A percentile compares a stretch with the other conserved stretches of the same genome.
Evolutionary conservation across 495 filamentous ascomycete genomes (phyloP).

Genomic region (Ascodesmis nigricans): DNA sequence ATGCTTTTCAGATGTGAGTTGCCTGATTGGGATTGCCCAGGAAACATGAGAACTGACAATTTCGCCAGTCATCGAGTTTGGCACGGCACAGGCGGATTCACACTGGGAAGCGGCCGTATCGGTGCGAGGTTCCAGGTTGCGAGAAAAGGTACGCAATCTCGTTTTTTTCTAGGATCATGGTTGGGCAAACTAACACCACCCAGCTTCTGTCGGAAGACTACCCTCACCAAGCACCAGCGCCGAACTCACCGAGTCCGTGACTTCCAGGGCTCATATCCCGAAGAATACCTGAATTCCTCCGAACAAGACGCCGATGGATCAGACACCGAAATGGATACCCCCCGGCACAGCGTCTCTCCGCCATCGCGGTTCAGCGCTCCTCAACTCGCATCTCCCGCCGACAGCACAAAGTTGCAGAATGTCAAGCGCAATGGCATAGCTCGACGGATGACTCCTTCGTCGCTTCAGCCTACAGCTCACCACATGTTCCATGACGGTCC

Average conservation of each 20-base stretch:
- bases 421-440: too few relatives aligned
- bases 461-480: too few relatives aligned
- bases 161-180: neutral
- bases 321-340: slow-evolving; percentile 34
- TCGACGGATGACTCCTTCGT: too few relatives aligned
- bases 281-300: too few relatives aligned
- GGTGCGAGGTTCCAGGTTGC: slow-evolving; percentile 56
- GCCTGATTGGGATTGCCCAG: slow-evolving; percentile 4
- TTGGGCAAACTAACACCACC: slow-evolving; percentile 4
- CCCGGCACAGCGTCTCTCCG: slow-evolving; percentile 29
- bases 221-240: slow-evolving; percentile 62
- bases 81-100: slow-evolving; percentile 73
- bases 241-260: slow-evolving; percentile 42
- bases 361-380: too few relatives aligned
- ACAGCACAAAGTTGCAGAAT: too few relatives aligned
- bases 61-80: slow-evolving; percentile 55
- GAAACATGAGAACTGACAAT: slow-evolving; percentile 23
- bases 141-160: slow-evolving; percentile 41
- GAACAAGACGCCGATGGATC: slow-evolving; percentile 31
- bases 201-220: slow-evolving; percentile 77
- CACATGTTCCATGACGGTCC: too few relatives aligned
- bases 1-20: slow-evolving; percentile 64
- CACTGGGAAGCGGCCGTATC: slow-evolving; percentile 67
- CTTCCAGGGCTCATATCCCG: too few relatives aligned
- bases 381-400: too few relatives aligned